Evolutionary conservation across 2,329 filamentous ascomycete species (phyloP).

Genomic region (Epichloe uncinata): DNA sequence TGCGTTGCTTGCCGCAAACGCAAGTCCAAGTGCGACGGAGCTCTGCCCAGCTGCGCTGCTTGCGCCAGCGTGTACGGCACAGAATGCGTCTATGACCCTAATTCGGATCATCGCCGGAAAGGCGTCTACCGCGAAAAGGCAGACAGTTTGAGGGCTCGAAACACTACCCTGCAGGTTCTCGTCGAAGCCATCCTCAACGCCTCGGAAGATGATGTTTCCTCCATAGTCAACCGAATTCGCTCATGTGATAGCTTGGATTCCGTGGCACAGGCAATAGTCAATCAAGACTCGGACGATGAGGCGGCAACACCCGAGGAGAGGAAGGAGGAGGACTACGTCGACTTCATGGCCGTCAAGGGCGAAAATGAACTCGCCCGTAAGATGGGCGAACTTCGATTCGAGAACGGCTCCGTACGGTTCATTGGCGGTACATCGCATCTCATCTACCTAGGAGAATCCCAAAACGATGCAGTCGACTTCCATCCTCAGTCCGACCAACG

Average conservation of each 20-base stretch:
- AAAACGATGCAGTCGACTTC: slow-evolving; percentile 20
- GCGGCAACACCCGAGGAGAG: slow-evolving; percentile 21
- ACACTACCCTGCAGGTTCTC: slow-evolving; percentile 80
- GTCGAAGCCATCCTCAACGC: slow-evolving; percentile 89
- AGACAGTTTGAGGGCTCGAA: slow-evolving; percentile 74
- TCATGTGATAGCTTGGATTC: slow-evolving; percentile 59
- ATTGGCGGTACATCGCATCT: slow-evolving; percentile 91
- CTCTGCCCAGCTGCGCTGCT: slow-evolving; percentile 83
- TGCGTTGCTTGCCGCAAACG: slow-evolving; percentile 68
- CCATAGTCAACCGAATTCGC: slow-evolving; percentile 73
- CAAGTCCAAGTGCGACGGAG: slow-evolving; percentile 87
- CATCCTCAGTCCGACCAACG: slow-evolving; percentile 33
- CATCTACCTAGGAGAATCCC: slow-evolving; percentile 56
- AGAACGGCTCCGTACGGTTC: slow-evolving; percentile 78
- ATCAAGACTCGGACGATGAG: slow-evolving; percentile 20
- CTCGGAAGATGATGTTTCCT: slow-evolving; percentile 71
- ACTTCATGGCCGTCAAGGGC: slow-evolving; percentile 30
- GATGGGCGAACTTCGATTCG: slow-evolving; percentile 81
- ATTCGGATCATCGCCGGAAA: slow-evolving; percentile 89
- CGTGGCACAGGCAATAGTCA: slow-evolving; percentile 40
- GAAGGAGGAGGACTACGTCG: slow-evolving; percentile 26
- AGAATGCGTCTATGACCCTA: slow-evolving; percentile 88
- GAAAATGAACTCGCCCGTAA: slow-evolving; percentile 81
- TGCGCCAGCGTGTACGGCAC: slow-evolving; percentile 88
- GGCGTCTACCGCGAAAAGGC: slow-evolving; percentile 93